phyloP scores from a whole-genome alignment of 169 alveolate species.

The Prorocentrum cordatum region DNA sequence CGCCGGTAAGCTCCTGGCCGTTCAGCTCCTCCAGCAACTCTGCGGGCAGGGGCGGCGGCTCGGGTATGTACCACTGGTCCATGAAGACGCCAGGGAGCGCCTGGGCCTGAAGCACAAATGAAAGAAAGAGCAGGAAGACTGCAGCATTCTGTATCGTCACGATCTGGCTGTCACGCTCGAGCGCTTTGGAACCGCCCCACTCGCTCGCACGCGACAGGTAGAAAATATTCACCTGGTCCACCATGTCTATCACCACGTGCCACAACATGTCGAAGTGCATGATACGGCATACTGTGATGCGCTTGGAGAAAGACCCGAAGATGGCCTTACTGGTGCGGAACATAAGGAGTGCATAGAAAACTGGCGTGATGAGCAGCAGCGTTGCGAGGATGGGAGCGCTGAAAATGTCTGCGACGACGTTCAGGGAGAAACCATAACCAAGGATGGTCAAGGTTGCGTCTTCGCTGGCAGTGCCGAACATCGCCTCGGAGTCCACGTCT shows the following conservation, averaged over 20 bases:
- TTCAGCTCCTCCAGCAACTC: no score
- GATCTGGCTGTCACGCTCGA: no score
- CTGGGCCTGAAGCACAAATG: no score
- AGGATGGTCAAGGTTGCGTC: background rate
- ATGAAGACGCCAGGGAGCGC: no score
- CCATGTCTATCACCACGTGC: constrained; percentile 56
- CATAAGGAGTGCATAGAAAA: constrained; percentile 25
- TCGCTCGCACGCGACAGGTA: constrained; percentile 29
- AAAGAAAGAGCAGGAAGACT: no score
- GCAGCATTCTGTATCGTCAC: no score
- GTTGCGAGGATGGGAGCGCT: constrained; percentile 21
- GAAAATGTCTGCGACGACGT: background rate
- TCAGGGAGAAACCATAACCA: background rate
- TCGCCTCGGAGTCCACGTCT: background rate
- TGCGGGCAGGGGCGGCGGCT: no score
- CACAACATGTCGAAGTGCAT: constrained; percentile 56
- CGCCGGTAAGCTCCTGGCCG: no score
- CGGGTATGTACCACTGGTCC: no score
- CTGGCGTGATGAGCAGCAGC: constrained; percentile 35
- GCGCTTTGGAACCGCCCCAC: constrained; percentile 12
- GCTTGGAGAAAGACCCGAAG: constrained; percentile 34
- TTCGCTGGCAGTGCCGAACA: background rate
- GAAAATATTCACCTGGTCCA: constrained; percentile 42
- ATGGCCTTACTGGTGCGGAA: constrained; percentile 47
- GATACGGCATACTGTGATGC: constrained; percentile 36